Percentiles rank a stretch among this genome's conserved stretches.
Evolutionary conservation across 345 rosid genomes (phyloP).

Genomic region (Euphorbia lathyris): DNA sequence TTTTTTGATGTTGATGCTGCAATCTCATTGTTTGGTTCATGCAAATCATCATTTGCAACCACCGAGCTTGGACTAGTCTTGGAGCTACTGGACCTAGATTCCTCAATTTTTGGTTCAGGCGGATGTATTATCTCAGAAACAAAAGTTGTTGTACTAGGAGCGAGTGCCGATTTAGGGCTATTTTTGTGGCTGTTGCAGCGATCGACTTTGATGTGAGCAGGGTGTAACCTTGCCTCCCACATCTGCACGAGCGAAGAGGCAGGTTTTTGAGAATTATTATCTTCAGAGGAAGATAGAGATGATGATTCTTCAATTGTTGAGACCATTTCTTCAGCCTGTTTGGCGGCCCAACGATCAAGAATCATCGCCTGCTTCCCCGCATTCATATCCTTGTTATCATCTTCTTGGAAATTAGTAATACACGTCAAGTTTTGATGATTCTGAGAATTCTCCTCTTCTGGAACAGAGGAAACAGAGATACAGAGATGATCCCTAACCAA

Average conservation of each 20-base stretch:
- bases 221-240: conserved; percentile 68
- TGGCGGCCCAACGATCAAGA: conserved; percentile 44
- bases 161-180: conserved; percentile 18
- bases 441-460: conserved; percentile 14
- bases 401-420: conserved; percentile 13
- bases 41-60: too few species aligned
- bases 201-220: conserved; percentile 14
- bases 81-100: conserved; percentile 1
- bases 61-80: neutral
- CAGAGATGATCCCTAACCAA: conserved; percentile 58
- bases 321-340: conserved; percentile 39
- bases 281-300: neutral
- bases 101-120: too few species aligned
- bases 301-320: conserved; percentile 21
- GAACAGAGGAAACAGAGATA: conserved; percentile 28
- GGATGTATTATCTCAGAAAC: too few species aligned
- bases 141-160: neutral
- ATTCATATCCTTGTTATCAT: conserved; percentile 2
- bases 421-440: conserved; percentile 8
- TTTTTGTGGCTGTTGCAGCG: conserved; percentile 28
- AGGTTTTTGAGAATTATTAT: conserved; percentile 3
- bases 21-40: too few species aligned
- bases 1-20: too few species aligned
- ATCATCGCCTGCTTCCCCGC: conserved; percentile 26
- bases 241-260: conserved; percentile 91